These are phyloP conservation scores for Staphylotrichum longicolle DNA, from an alignment of 495 filamentous ascomycete species.

Conservation along the genomic window DNA sequence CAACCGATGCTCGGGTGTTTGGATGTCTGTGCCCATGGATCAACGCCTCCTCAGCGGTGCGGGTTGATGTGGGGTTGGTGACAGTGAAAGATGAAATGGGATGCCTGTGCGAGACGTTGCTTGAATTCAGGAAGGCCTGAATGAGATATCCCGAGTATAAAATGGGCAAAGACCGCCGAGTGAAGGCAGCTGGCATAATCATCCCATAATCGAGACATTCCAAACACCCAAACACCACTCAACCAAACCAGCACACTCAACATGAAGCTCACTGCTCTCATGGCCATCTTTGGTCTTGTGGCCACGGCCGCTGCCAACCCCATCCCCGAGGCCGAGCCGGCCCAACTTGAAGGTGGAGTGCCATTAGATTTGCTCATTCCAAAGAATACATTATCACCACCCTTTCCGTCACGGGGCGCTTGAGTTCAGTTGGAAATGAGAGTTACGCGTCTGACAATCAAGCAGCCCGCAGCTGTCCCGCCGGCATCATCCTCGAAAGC, in stretches of 20 bases:
- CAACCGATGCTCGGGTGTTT: neutral
- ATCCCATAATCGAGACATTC: neutral
- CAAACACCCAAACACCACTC: neutral
- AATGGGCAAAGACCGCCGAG: too few species aligned
- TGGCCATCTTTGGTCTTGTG: neutral
- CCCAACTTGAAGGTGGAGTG: neutral
- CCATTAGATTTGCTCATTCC: too few species aligned
- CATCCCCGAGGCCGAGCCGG: neutral
- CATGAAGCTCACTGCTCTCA: slow-evolving; percentile 4
- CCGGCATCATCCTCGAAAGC: slow-evolving; percentile 5
- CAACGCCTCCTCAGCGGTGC: neutral
- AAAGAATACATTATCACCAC: too few species aligned
- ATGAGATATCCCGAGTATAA: too few species aligned
- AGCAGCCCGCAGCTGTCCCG: neutral
- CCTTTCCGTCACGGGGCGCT: too few species aligned
- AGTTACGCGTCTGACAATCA: neutral
- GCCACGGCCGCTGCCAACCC: neutral
- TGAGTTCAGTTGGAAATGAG: too few species aligned
- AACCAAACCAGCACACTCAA: neutral
- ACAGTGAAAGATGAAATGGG: neutral
- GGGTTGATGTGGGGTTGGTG: neutral
- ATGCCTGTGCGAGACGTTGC: neutral
- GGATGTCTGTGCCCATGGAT: neutral
- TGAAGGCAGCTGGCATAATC: neutral
- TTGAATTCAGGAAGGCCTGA: neutral